Base-by-base conservation (phyloP, 2,329 filamentous ascomycete genomes). In the Corniculantispora saksenae region DNA sequence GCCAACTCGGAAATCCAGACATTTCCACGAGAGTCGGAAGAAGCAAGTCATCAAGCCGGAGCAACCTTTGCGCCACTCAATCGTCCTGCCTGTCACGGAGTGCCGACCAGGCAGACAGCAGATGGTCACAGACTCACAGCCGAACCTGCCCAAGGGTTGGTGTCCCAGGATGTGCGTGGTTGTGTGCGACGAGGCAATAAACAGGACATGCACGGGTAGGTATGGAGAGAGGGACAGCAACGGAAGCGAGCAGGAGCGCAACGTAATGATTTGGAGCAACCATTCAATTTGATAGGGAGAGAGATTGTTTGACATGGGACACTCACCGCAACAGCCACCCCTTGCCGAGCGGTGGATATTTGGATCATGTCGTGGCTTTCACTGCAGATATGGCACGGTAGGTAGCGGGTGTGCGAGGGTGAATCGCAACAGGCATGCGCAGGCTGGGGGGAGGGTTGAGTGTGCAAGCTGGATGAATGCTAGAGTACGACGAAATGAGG, bases 331-430 rank as follows among this genome's bases (percentile, higher is more conserved):
- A 29, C 47, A 48, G 27, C 38, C 38, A 38, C 50, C 51, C 50
- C 51, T 50, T 63, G 38, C 51, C 40, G 27, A 21, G 43, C 48
- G 51, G 40, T 57, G 61, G 53, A 57, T 63, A n/a, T 54, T 62
- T 10, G 60, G 32, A 48, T 53, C 25, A 53, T 48, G 53, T 57
- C 29, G 43, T 63, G 61, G 61, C 61, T 56, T 48, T 48, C n/a
- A 63, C 60, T 38, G 60, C 27, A 63, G 51, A 63, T 43, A 38
- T 17, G 27, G 25, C 6, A 19, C 38, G 27, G 35, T 43, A 19
- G 51, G n/a, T n/a, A n/a, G 7, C 51, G 29, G 13, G 54, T 32
- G 29, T 23, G 25, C 53, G 53, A 27, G 21, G 10, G 35, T n/a
- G 54, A 19, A 23, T 17, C 35, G 15, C 25, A 32, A 25, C 55